phyloP scores from a whole-genome alignment of 2,329 filamentous ascomycete species.

The Lasiodiplodia citricola region DNA sequence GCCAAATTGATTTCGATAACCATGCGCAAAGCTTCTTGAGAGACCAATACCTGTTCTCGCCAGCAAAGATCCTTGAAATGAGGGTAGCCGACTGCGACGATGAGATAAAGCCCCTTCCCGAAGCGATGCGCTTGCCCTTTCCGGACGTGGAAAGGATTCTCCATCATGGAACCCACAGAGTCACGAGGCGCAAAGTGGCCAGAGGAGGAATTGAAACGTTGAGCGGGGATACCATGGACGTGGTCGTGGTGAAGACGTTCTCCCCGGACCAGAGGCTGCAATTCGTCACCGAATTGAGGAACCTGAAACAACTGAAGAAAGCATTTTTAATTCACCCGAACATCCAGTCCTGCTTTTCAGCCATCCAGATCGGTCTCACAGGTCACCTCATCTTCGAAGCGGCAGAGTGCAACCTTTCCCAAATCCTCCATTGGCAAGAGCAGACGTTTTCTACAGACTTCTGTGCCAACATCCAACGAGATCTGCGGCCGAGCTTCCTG shows the following conservation, averaged over 20 bases:
- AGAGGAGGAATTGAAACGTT: not conserved
- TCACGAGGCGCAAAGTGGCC: constrained; percentile 3
- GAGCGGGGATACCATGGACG: not conserved
- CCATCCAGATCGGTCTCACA: constrained; percentile 1
- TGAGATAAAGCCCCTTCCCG: not conserved
- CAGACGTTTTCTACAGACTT: not conserved
- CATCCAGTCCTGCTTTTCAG: constrained; percentile 2
- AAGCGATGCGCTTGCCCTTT: not conserved
- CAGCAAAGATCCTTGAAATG: not conserved
- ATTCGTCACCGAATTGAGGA: not conserved
- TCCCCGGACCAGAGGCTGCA: not conserved
- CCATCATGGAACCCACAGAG: not conserved
- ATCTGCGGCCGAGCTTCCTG: constrained; percentile 1
- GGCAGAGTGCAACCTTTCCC: constrained; percentile 9
- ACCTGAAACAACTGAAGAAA: not conserved
- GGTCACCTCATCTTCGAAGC: constrained; percentile 10
- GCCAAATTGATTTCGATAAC: not conserved
- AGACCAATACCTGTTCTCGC: constrained; percentile 1
- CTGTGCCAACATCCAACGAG: not conserved
- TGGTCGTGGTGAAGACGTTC: constrained; percentile 4
- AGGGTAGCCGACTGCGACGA: not conserved
- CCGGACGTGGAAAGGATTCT: not conserved
- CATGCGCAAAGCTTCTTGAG: not conserved
- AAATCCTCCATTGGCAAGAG: constrained; percentile 11
- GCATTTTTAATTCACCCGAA: not conserved